These are phyloP conservation scores for Aegilops tauschii DNA, from an alignment of 176 grass and related monocot species.

Conservation along the genomic window DNA sequence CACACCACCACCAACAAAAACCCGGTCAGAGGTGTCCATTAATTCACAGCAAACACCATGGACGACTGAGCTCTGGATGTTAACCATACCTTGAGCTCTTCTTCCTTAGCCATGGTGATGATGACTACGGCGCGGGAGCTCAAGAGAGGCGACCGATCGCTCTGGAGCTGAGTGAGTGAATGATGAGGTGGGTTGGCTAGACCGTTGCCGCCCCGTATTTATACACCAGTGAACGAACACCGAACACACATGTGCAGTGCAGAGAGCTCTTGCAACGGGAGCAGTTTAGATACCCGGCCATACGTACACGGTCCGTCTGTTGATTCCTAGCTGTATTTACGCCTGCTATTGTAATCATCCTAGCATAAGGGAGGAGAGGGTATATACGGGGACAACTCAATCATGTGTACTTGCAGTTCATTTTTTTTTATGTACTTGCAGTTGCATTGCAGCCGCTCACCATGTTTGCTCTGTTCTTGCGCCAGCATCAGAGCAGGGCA, in stretches of 20 bases:
- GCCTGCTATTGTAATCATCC: slow-evolving; percentile 25
- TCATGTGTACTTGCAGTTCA: slow-evolving; percentile 25
- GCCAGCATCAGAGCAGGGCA: slow-evolving; percentile 16
- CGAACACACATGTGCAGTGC: neutral
- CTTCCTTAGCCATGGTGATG: slow-evolving; percentile 65
- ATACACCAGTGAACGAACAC: slow-evolving; percentile 15
- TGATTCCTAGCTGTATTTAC: slow-evolving; percentile 43
- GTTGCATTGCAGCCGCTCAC: slow-evolving; percentile 29
- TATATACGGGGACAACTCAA: slow-evolving; percentile 54
- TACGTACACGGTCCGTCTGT: slow-evolving; percentile 29
- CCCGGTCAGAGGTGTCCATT: neutral
- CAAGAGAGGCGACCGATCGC: neutral
- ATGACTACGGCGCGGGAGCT: slow-evolving; percentile 37
- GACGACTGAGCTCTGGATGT: neutral
- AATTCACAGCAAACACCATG: neutral
- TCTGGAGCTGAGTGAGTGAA: slow-evolving; percentile 3
- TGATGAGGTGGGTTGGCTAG: slow-evolving; percentile 2
- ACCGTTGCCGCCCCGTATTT: slow-evolving; percentile 28
- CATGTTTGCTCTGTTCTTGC: neutral
- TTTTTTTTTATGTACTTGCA: slow-evolving; percentile 4
- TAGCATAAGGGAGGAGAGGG: neutral
- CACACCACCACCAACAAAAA: neutral
- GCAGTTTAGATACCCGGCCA: slow-evolving; percentile 12
- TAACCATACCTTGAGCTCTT: slow-evolving; percentile 57
- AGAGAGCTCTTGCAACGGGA: slow-evolving; percentile 12